Evolutionary conservation across 1,284 basidiomycete species (phyloP), one percentile per base, ranked within the genome.

Genomic region (Leccinum fallax): DNA sequence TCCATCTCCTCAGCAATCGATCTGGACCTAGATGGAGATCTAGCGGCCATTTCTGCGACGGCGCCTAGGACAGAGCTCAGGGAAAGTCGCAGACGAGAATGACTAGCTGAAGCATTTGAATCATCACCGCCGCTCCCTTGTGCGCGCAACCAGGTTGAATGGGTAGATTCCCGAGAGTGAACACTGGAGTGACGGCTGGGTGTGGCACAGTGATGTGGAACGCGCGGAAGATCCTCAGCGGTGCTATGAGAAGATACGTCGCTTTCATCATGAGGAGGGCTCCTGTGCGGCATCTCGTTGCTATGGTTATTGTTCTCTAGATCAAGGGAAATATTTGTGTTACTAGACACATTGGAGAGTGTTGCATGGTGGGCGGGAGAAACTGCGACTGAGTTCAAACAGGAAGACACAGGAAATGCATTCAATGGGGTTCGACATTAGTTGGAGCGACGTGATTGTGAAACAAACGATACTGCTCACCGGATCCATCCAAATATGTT

Each of bases 41-140:
- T 61, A 13, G 70, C 65, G 1, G 71, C 30, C 16, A 64, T 63
- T 34, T 64, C 80, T 63, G 71, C 76, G 49, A 80, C 75, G 7
- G 75, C 77, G 24, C 76, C 79, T 19, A 81, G 67, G 56, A 76
- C 74, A 24, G 72, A 74, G 19, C 74, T 66, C 36, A 82, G 66
- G 48, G 75, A 76, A 64, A 78, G 75, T 21, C 76, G 76, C 24
- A 78, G 74, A 65, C 73, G 68, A 36, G 76, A 74, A 59, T 74
- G 68, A 51, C 76, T 26, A 6, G 60, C 9, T 24, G 51, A 57
- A 4, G 43, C 15, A 6, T 53, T 55, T 43, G 61, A 55, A 49
- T 46, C 9, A 16, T 63, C 63, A 8, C 3, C 48, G 16, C 24
- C 32, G 24, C 24, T 52, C 13, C 32, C 51, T 2, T 21, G 55